Base-by-base conservation (phyloP, 2,329 filamentous ascomycete species). In the Sporothrix mexicana region DNA sequence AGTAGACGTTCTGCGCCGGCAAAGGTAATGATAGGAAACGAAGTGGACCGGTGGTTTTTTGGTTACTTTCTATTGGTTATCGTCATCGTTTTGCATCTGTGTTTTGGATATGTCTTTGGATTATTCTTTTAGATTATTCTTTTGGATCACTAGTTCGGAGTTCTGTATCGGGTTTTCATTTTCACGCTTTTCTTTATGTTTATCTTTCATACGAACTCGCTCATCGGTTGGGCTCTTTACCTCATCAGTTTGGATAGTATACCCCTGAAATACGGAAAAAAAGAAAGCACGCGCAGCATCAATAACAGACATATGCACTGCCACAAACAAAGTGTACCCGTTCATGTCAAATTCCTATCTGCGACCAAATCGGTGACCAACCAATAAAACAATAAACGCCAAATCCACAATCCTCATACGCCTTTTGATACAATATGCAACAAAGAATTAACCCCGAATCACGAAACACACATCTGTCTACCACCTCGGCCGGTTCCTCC, bases 401-500 rank as follows among this genome's bases (percentile, higher is more conserved):
- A 36, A 36, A 36, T 36, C 30, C 30, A 36, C 30, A 36, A 36
- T 5, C 30, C 30, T 36, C 30, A 5, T 36, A 36, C 30, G 12
- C 61, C 45, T 49, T 51, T 49, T 25, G 41, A 68, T 47, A 53
- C 20, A 30, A 17, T 17, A 12, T 10, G 6, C 12, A 17, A 30
- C 7, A 36, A 49, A 20, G 2, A 68, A 47, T n/a, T 61, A 0
- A 59, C 15, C 7, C 5, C 67, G 25, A 45, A 25, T 15, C 1
- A 49, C 12, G 41, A 23, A 17, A 8, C 57, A 67, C 20, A 49
- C 20, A 30, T 15, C 3, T 17, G n/a, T 25, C 74, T 78, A 87
- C 85, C 85, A 86, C 36, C 84, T 82, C n/a, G 83, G 83, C 2
- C 86, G 82, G 76, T 84, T 87, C 17, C 86, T 84, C 72, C 87